Conservation (phyloP, 805 yeast genomes). For the Alloascoidea africana region DNA sequence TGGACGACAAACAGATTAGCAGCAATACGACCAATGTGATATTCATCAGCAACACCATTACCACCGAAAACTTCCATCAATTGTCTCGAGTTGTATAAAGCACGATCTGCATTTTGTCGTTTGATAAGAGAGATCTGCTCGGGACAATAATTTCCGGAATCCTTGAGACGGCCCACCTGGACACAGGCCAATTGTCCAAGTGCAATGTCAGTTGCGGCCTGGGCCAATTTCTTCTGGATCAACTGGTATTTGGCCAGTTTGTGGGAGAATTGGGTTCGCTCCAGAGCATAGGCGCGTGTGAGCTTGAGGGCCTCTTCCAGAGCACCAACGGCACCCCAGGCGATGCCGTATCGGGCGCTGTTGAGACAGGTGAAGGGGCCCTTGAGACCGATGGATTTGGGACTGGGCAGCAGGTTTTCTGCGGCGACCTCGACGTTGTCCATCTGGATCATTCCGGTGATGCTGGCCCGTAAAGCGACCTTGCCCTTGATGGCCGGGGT, state of each 20-base stretch:
- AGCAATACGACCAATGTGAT: slow-evolving; percentile 25
- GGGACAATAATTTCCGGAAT: slow-evolving; percentile 20
- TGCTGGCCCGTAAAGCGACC: slow-evolving; percentile 23
- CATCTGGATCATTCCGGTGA: slow-evolving; percentile 27
- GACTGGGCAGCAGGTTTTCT: slow-evolving; percentile 23
- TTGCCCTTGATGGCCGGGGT: slow-evolving; percentile 26
- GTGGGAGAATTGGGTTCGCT: slow-evolving; percentile 23
- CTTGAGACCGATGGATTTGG: slow-evolving; percentile 20
- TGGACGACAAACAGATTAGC: slow-evolving; percentile 27
- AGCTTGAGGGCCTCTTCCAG: slow-evolving; percentile 22
- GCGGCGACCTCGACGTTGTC: slow-evolving; percentile 27
- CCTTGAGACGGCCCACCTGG: slow-evolving; percentile 26
- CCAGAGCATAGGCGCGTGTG: slow-evolving; percentile 22
- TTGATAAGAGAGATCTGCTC: slow-evolving; percentile 27
- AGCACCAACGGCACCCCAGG: slow-evolving; percentile 30
- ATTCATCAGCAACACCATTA: slow-evolving; percentile 28
- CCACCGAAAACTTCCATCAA: slow-evolving; percentile 30
- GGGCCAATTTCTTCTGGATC: slow-evolving; percentile 25
- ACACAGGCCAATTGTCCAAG: slow-evolving; percentile 23
- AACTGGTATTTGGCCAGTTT: slow-evolving; percentile 26
- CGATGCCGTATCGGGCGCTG: slow-evolving; percentile 26
- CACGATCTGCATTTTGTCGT: slow-evolving; percentile 26
- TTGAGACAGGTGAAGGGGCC: slow-evolving; percentile 30
- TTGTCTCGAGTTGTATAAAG: slow-evolving; percentile 19
- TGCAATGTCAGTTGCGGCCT: slow-evolving; percentile 24